A percentile compares a stretch with the other conserved stretches of the same genome.
Conservation (phyloP, 495 filamentous ascomycete species). For the Cercophora scortea region DNA sequence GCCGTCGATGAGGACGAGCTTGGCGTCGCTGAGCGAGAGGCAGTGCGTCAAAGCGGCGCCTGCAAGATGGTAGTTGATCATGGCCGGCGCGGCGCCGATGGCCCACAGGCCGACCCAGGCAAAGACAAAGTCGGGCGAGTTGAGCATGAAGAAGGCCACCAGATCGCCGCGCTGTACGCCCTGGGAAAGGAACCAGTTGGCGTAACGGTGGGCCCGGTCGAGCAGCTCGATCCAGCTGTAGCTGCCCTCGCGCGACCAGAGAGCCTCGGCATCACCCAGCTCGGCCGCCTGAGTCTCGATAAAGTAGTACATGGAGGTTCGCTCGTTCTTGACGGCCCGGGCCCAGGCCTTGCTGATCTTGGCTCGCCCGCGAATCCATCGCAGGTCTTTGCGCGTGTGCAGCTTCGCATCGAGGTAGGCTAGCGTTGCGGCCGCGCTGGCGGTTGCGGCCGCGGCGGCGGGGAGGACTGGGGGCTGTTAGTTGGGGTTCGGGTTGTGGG, state of each 20-base stretch:
- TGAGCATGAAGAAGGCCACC: constrained; percentile 62
- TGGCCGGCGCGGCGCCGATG: constrained; percentile 33
- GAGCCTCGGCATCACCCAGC: constrained; percentile 42
- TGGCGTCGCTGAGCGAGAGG: constrained; percentile 49
- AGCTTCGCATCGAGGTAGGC: constrained; percentile 67
- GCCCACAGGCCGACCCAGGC: constrained; percentile 41
- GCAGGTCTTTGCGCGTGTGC: constrained; percentile 54
- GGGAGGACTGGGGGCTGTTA: neutral
- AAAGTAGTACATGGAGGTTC: constrained; percentile 55
- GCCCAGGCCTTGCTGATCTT: constrained; percentile 30
- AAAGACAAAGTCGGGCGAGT: constrained; percentile 58
- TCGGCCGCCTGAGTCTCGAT: constrained; percentile 48
- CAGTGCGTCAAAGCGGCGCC: constrained; percentile 65
- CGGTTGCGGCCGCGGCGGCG: constrained; percentile 35
- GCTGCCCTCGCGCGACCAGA: constrained; percentile 58
- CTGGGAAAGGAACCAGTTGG: constrained; percentile 51
- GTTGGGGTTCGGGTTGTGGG: no score
- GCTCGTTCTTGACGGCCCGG: constrained; percentile 37
- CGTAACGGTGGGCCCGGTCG: constrained; percentile 52
- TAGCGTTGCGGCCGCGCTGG: constrained; percentile 42
- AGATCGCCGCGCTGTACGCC: constrained; percentile 59
- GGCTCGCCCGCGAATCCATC: constrained; percentile 21
- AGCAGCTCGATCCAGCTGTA: constrained; percentile 58
- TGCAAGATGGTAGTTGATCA: constrained; percentile 50
- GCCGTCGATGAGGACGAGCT: constrained; percentile 58